phyloP scores from a whole-genome alignment of 345 rosid species.

The Kandelia obovata region DNA sequence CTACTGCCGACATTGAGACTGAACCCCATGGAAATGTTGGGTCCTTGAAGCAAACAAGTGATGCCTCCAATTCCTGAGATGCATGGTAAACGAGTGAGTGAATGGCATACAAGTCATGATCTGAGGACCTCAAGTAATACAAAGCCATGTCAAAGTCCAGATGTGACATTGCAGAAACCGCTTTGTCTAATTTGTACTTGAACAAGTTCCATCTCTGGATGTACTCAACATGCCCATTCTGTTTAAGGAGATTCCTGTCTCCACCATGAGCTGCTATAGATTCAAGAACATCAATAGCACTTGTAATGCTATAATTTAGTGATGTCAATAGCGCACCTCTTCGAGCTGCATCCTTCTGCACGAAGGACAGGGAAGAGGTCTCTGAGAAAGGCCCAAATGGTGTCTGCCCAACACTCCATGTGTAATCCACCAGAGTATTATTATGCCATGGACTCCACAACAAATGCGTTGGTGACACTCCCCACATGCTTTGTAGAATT shows the following conservation, averaged over 20 bases:
- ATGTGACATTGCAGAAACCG: constrained; percentile 76
- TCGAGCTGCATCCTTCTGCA: constrained; percentile 91
- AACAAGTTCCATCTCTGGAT: constrained; percentile 82
- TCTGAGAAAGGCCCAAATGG: constrained; percentile 98
- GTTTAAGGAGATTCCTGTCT: constrained; percentile 65
- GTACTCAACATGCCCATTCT: constrained; percentile 56
- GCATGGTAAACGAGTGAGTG: constrained; percentile 80
- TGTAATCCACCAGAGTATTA: constrained; percentile 77
- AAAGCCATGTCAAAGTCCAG: constrained; percentile 81
- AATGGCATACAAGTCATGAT: constrained; percentile 73
- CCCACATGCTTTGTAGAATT: constrained; percentile 98
- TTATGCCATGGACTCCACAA: constrained; percentile 85
- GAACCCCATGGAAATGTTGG: constrained; percentile 91
- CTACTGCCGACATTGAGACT: constrained; percentile 47
- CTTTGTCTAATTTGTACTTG: constrained; percentile 81
- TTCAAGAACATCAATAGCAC: constrained; percentile 72
- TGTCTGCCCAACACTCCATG: constrained; percentile 97
- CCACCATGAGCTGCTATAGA: constrained; percentile 81
- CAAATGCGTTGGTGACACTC: constrained; percentile 89
- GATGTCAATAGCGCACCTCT: constrained; percentile 77
- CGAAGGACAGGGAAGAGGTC: constrained; percentile 66
- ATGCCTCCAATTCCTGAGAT: constrained; percentile 81
- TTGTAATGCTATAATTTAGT: constrained; percentile 68
- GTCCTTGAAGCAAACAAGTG: constrained; percentile 86
- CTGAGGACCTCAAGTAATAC: constrained; percentile 73